Percentiles rank a stretch among this genome's conserved stretches.
Evolutionary conservation across 306 rosid species (phyloP).

Genomic region (Clitoria ternatea): DNA sequence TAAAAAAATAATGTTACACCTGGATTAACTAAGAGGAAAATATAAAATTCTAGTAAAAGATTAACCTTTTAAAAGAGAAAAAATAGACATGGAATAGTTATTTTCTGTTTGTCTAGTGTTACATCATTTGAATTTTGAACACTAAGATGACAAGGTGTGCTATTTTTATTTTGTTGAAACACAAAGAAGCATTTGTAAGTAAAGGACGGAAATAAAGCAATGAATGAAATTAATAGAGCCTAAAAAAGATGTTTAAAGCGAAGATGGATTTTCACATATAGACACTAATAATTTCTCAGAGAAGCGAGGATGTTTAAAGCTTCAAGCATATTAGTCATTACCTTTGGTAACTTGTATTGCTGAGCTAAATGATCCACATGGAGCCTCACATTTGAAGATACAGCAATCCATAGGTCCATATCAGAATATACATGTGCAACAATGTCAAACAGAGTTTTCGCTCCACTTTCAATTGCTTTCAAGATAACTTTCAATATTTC

Average conservation of each 20-base stretch:
- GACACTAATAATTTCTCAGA: not conserved
- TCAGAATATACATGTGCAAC: conserved; percentile 63
- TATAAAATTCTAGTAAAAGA: not conserved
- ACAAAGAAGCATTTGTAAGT: not conserved
- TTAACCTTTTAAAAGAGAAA: no score
- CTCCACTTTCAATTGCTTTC: conserved; percentile 76
- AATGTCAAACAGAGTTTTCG: conserved; percentile 62
- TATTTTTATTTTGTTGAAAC: not conserved
- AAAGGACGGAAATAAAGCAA: not conserved
- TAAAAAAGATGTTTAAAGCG: not conserved
- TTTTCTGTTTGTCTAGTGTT: no score
- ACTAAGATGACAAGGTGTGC: not conserved
- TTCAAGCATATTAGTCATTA: conserved; percentile 30
- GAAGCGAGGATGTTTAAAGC: not conserved
- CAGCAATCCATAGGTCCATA: conserved; percentile 60
- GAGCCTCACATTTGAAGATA: conserved; percentile 69
- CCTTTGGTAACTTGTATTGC: conserved; percentile 71
- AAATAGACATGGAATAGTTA: no score
- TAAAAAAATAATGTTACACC: not conserved
- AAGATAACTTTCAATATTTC: no score
- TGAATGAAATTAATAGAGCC: not conserved
- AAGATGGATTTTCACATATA: not conserved
- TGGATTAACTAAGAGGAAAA: not conserved
- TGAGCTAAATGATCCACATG: conserved; percentile 68
- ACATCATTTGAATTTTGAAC: no score